Conservation (phyloP, 176 grass and related monocot species). For the Aegilops bicornis region DNA sequence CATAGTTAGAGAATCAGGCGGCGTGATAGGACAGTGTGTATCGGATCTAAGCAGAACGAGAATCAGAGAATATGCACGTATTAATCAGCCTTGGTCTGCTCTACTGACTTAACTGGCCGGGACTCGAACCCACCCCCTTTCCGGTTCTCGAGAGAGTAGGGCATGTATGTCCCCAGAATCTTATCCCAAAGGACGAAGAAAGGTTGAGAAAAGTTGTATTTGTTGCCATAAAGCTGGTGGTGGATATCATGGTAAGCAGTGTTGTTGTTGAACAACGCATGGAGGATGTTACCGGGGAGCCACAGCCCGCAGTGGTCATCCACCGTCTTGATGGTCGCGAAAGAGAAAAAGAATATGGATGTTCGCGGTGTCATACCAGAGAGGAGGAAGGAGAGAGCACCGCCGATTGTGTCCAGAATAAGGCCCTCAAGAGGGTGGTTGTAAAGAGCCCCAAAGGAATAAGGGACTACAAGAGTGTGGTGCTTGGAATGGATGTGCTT, state of each 20-base stretch:
- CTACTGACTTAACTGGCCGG: slow-evolving; percentile 44
- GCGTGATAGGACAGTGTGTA: slow-evolving; percentile 1
- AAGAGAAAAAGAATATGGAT: slow-evolving; percentile 84
- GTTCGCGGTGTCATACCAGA: slow-evolving; percentile 77
- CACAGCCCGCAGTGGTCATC: slow-evolving; percentile 86
- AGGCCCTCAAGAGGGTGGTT: slow-evolving; percentile 91
- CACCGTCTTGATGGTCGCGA: slow-evolving; percentile 80
- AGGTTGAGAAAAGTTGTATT: slow-evolving; percentile 89
- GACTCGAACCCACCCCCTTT: slow-evolving; percentile 69
- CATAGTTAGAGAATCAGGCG: slow-evolving; percentile 31
- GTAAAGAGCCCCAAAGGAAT: slow-evolving; percentile 83
- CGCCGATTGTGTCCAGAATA: slow-evolving; percentile 74
- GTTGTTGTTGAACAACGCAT: slow-evolving; percentile 66
- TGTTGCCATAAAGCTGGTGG: slow-evolving; percentile 74
- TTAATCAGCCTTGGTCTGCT: slow-evolving; percentile 33
- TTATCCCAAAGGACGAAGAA: slow-evolving; percentile 84
- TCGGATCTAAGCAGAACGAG: slow-evolving; percentile 7
- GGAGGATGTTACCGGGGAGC: slow-evolving; percentile 75
- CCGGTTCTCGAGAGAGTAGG: slow-evolving; percentile 54
- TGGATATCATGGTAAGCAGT: slow-evolving; percentile 85
- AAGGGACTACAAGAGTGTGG: slow-evolving; percentile 77
- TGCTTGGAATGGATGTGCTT: slow-evolving; percentile 90
- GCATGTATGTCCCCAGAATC: slow-evolving; percentile 74
- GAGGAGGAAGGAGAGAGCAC: slow-evolving; percentile 72
- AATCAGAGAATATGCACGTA: slow-evolving; percentile 30